Evolutionary conservation across 371 early-diverging fungal genomes (phyloP), one percentile per base, ranked within the genome.

Genomic region (Haplosporangium sp.): DNA sequence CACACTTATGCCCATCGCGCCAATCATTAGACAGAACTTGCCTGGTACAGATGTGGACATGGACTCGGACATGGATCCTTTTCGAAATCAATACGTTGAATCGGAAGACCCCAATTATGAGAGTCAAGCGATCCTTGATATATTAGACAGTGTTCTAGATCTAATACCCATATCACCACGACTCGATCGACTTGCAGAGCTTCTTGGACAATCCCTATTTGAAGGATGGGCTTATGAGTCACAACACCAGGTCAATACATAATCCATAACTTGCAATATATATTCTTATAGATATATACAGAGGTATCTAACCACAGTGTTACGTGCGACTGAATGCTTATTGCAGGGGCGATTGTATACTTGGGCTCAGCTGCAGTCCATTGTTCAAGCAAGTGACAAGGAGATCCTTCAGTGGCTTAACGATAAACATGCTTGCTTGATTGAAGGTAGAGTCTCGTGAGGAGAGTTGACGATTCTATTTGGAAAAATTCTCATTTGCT

Each of bases 361-460:
- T 20, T 75, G 75, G 82, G 44, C 39, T 11, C 71, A 75, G 10
- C 52, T 81, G 3, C 82, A 81, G 15, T 81, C 82, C 3, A 38
- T 68, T 37, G 45, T 81, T 20, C 82, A 81, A 37, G 82, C 82
- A 45, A 81, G 82, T 37, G 82, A 81, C 52, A 65, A 68, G 37
- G 82, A 81, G 60, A 81, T 81, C 2, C 59, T 71, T 48, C 71
- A 74, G 8, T 81, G 82, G 82, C 72, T 81, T 45, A 75, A 75
- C 55, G 63, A 69, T 0, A 60, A 67, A 2, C 82, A 81, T 55
- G 82, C 82, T 0, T 74, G 71, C 45, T 34, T 67, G 39, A 75
- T 81, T 10, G 47, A 69, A 7, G 77, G 77, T 72, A 76, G 17
- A 20, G 4, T n/a, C 7, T n/a, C 15, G 6, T n/a, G n/a, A 5